Conservation (phyloP, 2,329 filamentous ascomycete genomes). For the Fusarium gaditjirri region DNA sequence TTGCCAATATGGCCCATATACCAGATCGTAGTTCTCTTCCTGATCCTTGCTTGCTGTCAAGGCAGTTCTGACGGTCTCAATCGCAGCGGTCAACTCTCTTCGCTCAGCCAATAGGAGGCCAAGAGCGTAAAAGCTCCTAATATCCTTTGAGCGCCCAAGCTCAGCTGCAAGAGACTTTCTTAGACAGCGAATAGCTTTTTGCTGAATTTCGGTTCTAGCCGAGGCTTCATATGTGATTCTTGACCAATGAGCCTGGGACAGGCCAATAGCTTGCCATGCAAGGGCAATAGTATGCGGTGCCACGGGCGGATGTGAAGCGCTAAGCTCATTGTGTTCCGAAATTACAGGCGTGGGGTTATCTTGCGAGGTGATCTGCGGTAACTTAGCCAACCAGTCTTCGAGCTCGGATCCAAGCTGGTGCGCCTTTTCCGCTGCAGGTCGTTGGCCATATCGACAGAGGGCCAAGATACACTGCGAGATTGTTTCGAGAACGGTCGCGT, state of each 20-base stretch:
- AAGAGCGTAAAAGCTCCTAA: slow-evolving; percentile 83
- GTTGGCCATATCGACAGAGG: slow-evolving; percentile 83
- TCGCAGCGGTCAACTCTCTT: slow-evolving; percentile 80
- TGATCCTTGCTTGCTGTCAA: slow-evolving; percentile 69
- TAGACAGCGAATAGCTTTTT: slow-evolving; percentile 79
- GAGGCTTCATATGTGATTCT: slow-evolving; percentile 81
- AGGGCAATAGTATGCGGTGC: slow-evolving; percentile 71
- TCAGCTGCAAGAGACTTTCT: slow-evolving; percentile 77
- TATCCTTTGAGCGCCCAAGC: slow-evolving; percentile 72
- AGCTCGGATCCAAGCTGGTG: slow-evolving; percentile 75
- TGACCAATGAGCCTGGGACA: slow-evolving; percentile 89
- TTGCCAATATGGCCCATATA: slow-evolving; percentile 65
- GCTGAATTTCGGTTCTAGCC: slow-evolving; percentile 76
- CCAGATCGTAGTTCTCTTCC: slow-evolving; percentile 56
- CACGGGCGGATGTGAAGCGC: slow-evolving; percentile 57
- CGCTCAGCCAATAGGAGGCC: slow-evolving; percentile 89
- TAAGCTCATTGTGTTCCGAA: slow-evolving; percentile 47
- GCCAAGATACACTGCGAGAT: slow-evolving; percentile 82
- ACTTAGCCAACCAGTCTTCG: slow-evolving; percentile 78
- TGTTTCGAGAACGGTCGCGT: slow-evolving; percentile 80
- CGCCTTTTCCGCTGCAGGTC: slow-evolving; percentile 81
- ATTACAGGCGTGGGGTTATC: slow-evolving; percentile 47
- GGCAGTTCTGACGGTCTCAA: slow-evolving; percentile 83
- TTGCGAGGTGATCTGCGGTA: slow-evolving; percentile 49
- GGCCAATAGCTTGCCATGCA: slow-evolving; percentile 85